Conservation (phyloP, 495 filamentous ascomycete genomes). For the Annulohypoxylon moriforme region DNA sequence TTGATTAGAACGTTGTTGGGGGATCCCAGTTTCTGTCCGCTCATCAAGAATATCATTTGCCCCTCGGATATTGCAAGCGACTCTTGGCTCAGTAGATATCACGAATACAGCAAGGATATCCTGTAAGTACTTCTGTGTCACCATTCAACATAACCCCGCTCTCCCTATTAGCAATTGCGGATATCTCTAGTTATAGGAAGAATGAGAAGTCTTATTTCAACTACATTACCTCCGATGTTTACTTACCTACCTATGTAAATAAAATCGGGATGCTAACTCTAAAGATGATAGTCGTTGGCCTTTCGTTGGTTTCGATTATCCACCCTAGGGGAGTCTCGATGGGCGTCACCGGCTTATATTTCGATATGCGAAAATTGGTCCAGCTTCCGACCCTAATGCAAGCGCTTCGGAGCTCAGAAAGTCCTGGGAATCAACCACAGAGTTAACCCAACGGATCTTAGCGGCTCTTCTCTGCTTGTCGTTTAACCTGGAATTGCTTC, state of each 20-base stretch:
- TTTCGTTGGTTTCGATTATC: background rate
- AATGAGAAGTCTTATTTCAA: too few species aligned
- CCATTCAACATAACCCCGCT: too few species aligned
- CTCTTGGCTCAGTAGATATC: background rate
- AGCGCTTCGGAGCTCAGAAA: background rate
- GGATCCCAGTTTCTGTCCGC: background rate
- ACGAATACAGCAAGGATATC: background rate
- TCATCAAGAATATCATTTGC: conserved; percentile 29
- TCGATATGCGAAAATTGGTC: background rate
- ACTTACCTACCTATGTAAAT: background rate
- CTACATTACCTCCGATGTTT: background rate
- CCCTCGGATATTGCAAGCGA: background rate
- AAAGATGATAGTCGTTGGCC: background rate
- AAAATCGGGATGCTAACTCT: background rate
- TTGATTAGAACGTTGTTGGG: conserved; percentile 26
- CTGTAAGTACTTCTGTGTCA: background rate
- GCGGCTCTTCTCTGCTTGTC: conserved; percentile 18
- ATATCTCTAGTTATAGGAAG: too few species aligned
- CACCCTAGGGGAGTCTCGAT: conserved; percentile 8
- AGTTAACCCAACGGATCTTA: conserved; percentile 7
- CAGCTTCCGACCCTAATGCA: background rate
- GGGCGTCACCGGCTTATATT: conserved; percentile 3
- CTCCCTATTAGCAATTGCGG: too few species aligned
- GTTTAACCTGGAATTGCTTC: background rate
- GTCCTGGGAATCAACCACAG: background rate